phyloP scores from a whole-genome alignment of 1,284 basidiomycete species.

The Singerocomus inundabilis region DNA sequence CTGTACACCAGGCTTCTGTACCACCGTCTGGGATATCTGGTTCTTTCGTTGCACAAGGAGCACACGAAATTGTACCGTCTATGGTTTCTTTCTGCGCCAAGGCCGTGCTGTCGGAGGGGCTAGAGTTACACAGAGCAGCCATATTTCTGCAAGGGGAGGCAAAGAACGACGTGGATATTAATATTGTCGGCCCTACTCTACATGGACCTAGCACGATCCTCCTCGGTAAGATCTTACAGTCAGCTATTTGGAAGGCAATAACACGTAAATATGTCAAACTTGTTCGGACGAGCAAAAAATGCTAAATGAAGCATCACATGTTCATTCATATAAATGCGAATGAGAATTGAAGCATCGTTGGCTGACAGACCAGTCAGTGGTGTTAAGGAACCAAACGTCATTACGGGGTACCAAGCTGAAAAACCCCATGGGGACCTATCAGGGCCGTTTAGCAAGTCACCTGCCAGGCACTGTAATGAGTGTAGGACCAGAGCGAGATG shows the following conservation, averaged over 20 bases:
- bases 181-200: not conserved
- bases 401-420: not conserved
- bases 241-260: not conserved
- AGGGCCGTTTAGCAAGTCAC: too few species aligned
- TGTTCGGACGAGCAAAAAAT: not conserved
- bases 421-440: too few species aligned
- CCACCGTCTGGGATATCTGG: conserved; percentile 27
- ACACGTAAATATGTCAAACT: not conserved
- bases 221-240: not conserved
- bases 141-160: conserved; percentile 5
- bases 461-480: too few species aligned
- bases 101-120: conserved; percentile 37
- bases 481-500: too few species aligned
- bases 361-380: not conserved
- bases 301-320: not conserved
- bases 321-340: not conserved
- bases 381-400: not conserved
- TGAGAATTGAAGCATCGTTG: not conserved
- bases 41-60: too few species aligned
- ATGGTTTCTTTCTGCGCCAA: conserved; percentile 28
- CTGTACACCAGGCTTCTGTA: conserved; percentile 29
- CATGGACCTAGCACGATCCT: not conserved
- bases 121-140: not conserved
- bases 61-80: too few species aligned
- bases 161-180: not conserved